These are phyloP conservation scores for Whalleya microplaca DNA, from an alignment of 2,329 filamentous ascomycete genomes.

Conservation along the genomic window DNA sequence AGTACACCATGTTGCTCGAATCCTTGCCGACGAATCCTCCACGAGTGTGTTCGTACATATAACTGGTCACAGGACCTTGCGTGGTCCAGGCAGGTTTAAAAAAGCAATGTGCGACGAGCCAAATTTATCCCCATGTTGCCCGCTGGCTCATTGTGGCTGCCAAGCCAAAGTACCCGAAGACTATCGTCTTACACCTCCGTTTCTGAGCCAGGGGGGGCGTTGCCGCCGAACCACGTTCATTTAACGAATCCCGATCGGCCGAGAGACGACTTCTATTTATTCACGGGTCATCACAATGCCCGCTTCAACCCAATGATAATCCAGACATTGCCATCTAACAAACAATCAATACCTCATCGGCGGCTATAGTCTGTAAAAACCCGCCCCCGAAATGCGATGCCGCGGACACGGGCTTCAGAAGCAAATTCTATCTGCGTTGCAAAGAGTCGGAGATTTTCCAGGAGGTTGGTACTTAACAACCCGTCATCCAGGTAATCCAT, in stretches of 20 bases:
- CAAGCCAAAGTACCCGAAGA: constrained; percentile 1
- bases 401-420: too few species aligned
- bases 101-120: not conserved
- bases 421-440: too few species aligned
- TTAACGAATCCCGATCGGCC: not conserved
- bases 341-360: not conserved
- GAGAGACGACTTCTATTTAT: not conserved
- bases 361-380: too few species aligned
- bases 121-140: not conserved
- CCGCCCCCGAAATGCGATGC: too few species aligned
- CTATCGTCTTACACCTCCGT: constrained; percentile 1
- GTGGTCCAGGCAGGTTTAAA: not conserved
- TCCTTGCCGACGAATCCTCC: not conserved
- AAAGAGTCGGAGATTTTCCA: not conserved
- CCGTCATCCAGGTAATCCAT: not conserved
- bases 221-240: not conserved
- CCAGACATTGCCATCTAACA: not conserved
- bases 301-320: not conserved
- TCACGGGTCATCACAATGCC: not conserved
- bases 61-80: not conserved
- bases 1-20: not conserved
- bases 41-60: not conserved
- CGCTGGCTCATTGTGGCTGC: not conserved
- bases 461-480: not conserved
- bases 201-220: not conserved